Evolutionary conservation across 2,329 filamentous ascomycete species (phyloP).

Genomic region (Monilinia laxa): DNA sequence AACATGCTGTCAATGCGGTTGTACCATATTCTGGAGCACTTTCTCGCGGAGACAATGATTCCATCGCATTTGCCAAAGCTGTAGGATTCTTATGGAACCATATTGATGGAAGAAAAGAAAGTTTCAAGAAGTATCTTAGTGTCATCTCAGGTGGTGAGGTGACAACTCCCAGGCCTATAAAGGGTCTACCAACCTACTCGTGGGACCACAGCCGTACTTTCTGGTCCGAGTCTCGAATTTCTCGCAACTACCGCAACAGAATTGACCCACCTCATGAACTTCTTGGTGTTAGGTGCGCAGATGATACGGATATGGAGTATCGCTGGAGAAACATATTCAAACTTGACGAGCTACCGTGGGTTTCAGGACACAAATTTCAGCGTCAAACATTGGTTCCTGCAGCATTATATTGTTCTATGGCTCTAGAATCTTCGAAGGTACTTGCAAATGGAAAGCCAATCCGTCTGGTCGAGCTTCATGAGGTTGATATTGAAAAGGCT

Average conservation of each 20-base stretch:
- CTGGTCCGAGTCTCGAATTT: constrained; percentile 54
- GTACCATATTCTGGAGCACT: constrained; percentile 14
- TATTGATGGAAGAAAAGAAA: not conserved
- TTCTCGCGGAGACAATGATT: constrained; percentile 17
- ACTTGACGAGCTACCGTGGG: constrained; percentile 36
- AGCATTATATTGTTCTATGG: constrained; percentile 39
- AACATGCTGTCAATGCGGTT: not conserved
- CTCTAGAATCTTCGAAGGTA: constrained; percentile 35
- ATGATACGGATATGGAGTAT: constrained; percentile 28
- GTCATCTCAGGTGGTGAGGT: not conserved
- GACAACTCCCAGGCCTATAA: constrained; percentile 34
- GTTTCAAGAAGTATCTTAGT: constrained; percentile 16
- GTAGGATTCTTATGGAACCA: constrained; percentile 8
- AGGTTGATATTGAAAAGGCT: constrained; percentile 27
- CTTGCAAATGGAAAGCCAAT: constrained; percentile 20
- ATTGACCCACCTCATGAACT: constrained; percentile 45
- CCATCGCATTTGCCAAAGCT: not conserved
- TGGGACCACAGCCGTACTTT: constrained; percentile 54
- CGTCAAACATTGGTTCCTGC: constrained; percentile 36
- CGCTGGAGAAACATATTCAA: constrained; percentile 39
- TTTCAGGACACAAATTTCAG: constrained; percentile 37
- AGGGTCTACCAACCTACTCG: constrained; percentile 51
- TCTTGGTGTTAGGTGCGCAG: constrained; percentile 35
- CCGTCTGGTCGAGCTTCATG: constrained; percentile 35
- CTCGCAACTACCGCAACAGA: constrained; percentile 46